Percentiles rank a stretch among this genome's conserved stretches.
phyloP scores from a whole-genome alignment of 768 basidiomycete genomes.

The Hemileccinum rubropunctum region DNA sequence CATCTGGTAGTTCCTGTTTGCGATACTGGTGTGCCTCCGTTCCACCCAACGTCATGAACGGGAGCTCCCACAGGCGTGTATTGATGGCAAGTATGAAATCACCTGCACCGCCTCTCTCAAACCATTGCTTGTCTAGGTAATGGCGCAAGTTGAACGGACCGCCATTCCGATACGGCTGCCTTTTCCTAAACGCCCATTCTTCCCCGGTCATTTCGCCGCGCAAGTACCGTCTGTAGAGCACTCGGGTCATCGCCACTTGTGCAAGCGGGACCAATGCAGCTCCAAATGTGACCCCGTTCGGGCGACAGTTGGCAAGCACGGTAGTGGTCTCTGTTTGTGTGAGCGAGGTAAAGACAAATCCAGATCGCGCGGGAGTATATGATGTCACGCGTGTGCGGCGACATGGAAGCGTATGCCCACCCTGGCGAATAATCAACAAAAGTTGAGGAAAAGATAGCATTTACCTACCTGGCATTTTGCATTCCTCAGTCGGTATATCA shows the following conservation, averaged over 20 bases:
- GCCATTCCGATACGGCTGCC: constrained; percentile 47
- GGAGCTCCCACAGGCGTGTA: constrained; percentile 42
- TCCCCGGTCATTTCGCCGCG: too few relatives aligned
- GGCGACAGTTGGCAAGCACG: constrained; percentile 40
- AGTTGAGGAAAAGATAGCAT: not conserved
- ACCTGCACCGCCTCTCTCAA: constrained; percentile 39
- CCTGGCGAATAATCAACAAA: constrained; percentile 32
- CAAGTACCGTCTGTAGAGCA: too few relatives aligned
- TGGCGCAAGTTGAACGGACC: constrained; percentile 54
- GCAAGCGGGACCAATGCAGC: too few relatives aligned
- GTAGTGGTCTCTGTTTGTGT: constrained; percentile 28
- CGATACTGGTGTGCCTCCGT: not conserved
- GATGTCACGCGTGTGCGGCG: constrained; percentile 35
- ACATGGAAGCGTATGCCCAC: constrained; percentile 55
- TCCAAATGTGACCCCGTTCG: constrained; percentile 47
- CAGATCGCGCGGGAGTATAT: constrained; percentile 37
- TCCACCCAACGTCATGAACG: constrained; percentile 44
- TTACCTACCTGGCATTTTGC: constrained; percentile 36
- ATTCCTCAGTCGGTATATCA: constrained; percentile 34
- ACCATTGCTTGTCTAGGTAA: constrained; percentile 48
- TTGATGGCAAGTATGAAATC: constrained; percentile 44
- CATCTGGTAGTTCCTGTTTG: not conserved
- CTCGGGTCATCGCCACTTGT: too few relatives aligned
- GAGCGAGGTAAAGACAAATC: constrained; percentile 19
- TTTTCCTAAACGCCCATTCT: constrained; percentile 45